A percentile compares a stretch with the other conserved stretches of the same genome.
These are phyloP conservation scores for Plasmodium cynomolgi DNA, from an alignment of 169 alveolate species.

Conservation along the genomic window DNA sequence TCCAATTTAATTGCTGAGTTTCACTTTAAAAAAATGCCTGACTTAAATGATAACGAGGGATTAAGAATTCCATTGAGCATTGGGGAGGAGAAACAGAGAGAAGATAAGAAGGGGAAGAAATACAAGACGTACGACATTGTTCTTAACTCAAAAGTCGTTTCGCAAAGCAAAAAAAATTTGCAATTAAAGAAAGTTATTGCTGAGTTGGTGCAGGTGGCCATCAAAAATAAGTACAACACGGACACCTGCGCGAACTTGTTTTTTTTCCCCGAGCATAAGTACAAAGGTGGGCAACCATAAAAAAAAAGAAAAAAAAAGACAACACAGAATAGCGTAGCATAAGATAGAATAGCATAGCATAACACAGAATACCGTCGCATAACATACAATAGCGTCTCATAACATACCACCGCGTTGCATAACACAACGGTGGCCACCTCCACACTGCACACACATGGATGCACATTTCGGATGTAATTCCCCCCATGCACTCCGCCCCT, in stretches of 20 bases:
- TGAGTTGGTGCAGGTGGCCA: conserved; percentile 71
- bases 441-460: not conserved
- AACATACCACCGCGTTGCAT: not conserved
- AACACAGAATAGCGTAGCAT: not conserved
- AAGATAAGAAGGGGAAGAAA: conserved; percentile 73
- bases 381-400: no score
- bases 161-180: conserved; percentile 36
- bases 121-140: conserved; percentile 74
- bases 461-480: not conserved
- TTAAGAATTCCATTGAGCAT: conserved; percentile 75
- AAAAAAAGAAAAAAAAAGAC: not conserved
- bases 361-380: no score
- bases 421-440: not conserved
- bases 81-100: conserved; percentile 72
- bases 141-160: conserved; percentile 60
- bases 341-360: no score
- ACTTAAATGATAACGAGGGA: conserved; percentile 55
- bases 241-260: conserved; percentile 62
- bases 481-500: not conserved
- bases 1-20: conserved; percentile 69
- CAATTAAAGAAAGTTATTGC: conserved; percentile 69
- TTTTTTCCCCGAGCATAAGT: conserved; percentile 72
- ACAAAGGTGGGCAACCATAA: conserved; percentile 14
- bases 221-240: conserved; percentile 66
- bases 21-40: conserved; percentile 66